Base-by-base conservation (phyloP, 805 yeast genomes). In the Candida qinlingensis region DNA sequence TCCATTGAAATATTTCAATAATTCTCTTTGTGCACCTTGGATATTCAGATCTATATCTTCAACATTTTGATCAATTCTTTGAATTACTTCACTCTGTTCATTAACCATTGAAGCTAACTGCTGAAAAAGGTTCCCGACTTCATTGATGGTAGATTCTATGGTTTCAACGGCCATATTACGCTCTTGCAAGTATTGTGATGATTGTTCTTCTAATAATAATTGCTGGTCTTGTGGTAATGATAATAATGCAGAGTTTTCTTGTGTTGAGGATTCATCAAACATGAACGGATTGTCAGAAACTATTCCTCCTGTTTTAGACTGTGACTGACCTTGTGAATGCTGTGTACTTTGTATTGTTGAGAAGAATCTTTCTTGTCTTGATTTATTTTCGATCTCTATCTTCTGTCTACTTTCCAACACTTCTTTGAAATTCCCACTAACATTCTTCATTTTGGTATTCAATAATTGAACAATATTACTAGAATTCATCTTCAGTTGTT, bases 91-190 rank as follows among this genome's bases (percentile, higher is more conserved):
- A 38, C 98, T 92, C 68, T 94, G 99, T 66, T 94, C 98, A 53
- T 87, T 90, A 7, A 94, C 97, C 98, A 94, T 92, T 1, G 96
- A 85, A 5, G 98, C 96, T 58, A 94, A 74, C 67, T 94, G 99
- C 59, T 87, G 92, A 70, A 94, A 94, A 51, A 94, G 74, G 44
- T 87, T 85, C 39, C 99, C 99, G 43, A 94, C 96, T 66, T 94
- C 98, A 61, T 92, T 92, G 52, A 94, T 94, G 0, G 99, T 94
- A n/a, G 89, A 78, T 64, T 94, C 99, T 44, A 94, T 94, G 0
- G 97, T 88, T 63, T 92, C 98, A 45, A 94, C 97, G 0, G 99
- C 99, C 41, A 83, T 66, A 58, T 83, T 84, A 60, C 99, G 77
- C 56, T 86, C 94, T 59, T 83, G 92, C 48, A 91, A 70, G 62